Evolutionary conservation across 2,329 filamentous ascomycete genomes (phyloP), one percentile per base, ranked within the genome.

Genomic region (Sphaerostilbella broomeana): DNA sequence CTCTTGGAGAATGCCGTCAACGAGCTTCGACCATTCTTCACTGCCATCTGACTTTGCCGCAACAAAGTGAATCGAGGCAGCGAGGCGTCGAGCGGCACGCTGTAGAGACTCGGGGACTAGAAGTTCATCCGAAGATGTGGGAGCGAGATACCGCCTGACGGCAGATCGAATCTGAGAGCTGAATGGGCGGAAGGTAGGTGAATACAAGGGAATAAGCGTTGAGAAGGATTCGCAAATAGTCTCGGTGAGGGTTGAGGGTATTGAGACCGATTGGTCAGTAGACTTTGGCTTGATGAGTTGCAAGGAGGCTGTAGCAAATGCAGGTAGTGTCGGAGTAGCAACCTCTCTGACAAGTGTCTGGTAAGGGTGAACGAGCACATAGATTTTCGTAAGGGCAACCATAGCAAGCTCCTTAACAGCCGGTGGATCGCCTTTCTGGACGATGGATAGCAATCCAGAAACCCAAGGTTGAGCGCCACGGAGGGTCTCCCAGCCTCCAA

Each of bases 321-420:
- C 66, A 2, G 86, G 79, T 15, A 95, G 66, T 3, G 79, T 85
- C 3, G 87, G 87, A 0, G 88, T 94, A 1, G 85, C 89, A 45
- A 95, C 86, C 57, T 95, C 89, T 51, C 90, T 76, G 30, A 90
- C 72, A 38, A 95, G 69, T 7, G 86, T 92, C 44, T 84, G 86
- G 55, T 88, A 88, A 25, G 82, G 78, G 55, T 88, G 85, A 27
- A 89, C 83, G 24, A 92, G 74, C 50, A 79, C 73, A 64, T 92
- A 95, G 50, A 95, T 88, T 54, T 84, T 81, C 15, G 85, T 84
- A 45, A 95, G 67, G 11, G 85, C 78, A 45, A 92, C 75, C 35
- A 95, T 69, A 49, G 77, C 78, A 43, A 95, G 62, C 57, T 84
- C 84, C 57, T 92, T 94, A 22, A 80, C 80, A 4, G 81, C 76